A percentile compares a stretch with the other conserved stretches of the same genome.
These are phyloP conservation scores for Phytopythium cucurbitacearum DNA, from an alignment of 352 stramenopile genomes.

Conservation along the genomic window DNA sequence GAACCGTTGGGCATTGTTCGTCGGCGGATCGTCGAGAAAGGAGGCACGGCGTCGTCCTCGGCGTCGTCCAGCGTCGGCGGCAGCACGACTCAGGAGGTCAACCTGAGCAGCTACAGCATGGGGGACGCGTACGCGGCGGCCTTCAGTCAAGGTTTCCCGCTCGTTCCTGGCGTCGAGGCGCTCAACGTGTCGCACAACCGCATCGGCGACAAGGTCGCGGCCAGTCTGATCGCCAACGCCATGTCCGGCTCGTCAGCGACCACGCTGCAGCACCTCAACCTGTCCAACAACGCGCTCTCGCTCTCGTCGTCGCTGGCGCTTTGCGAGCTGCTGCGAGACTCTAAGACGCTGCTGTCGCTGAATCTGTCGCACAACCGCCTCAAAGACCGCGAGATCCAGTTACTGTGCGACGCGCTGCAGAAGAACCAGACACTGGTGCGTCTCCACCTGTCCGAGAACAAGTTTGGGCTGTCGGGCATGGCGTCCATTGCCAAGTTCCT, in stretches of 20 bases:
- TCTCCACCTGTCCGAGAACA: slow-evolving; percentile 72
- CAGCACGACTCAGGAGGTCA: slow-evolving; percentile 52
- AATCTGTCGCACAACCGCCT: slow-evolving; percentile 69
- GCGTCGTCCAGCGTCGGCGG: slow-evolving; percentile 29
- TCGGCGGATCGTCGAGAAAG: slow-evolving; percentile 42
- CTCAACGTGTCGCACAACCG: slow-evolving; percentile 74
- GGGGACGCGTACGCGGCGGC: slow-evolving; percentile 52
- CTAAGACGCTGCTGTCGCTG: slow-evolving; percentile 49
- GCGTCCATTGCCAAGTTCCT: slow-evolving; percentile 64
- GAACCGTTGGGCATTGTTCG: slow-evolving; percentile 70
- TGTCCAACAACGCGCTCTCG: slow-evolving; percentile 59
- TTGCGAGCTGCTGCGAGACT: slow-evolving; percentile 28
- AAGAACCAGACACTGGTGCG: slow-evolving; percentile 62
- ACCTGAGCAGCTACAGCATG: slow-evolving; percentile 69
- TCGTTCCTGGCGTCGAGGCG: slow-evolving; percentile 58
- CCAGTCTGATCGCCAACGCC: slow-evolving; percentile 40
- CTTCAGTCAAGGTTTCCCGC: slow-evolving; percentile 54
- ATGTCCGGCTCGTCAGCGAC: slow-evolving; percentile 9
- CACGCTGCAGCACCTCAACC: slow-evolving; percentile 51
- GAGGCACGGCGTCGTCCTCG: slow-evolving; percentile 16
- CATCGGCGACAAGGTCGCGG: slow-evolving; percentile 55
- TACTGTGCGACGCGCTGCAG: slow-evolving; percentile 71
- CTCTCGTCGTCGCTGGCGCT: slow-evolving; percentile 32
- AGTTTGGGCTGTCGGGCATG: slow-evolving; percentile 56
- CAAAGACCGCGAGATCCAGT: slow-evolving; percentile 50